Evolutionary conservation across 495 filamentous ascomycete species (phyloP).

Genomic region (Cercophora samala): DNA sequence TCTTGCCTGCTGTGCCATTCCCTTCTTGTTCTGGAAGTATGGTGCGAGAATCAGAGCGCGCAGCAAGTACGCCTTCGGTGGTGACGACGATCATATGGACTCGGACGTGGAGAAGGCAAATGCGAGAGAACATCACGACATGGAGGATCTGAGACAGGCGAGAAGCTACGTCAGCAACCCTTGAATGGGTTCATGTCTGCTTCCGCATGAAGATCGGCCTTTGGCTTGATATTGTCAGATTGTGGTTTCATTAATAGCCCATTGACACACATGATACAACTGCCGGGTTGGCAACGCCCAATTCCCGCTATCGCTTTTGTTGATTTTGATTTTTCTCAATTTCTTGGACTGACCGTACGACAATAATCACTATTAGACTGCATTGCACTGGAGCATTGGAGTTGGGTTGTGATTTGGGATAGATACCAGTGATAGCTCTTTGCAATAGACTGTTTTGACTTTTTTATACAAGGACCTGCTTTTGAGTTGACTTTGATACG

Average conservation of each 20-base stretch:
- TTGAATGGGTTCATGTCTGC: constrained; percentile 23
- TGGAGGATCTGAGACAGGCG: constrained; percentile 38
- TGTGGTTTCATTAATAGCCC: too few relatives aligned
- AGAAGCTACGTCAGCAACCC: constrained; percentile 45
- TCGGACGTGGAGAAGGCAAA: constrained; percentile 26
- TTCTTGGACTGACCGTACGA: neutral
- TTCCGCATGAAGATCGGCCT: too few relatives aligned
- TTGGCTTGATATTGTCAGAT: too few relatives aligned
- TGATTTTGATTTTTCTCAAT: neutral
- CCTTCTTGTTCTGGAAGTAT: constrained; percentile 71
- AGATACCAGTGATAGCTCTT: neutral
- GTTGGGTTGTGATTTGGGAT: neutral
- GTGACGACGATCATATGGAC: constrained; percentile 33
- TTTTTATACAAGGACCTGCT: neutral
- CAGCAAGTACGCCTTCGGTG: constrained; percentile 64
- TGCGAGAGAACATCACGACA: constrained; percentile 26
- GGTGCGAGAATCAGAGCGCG: constrained; percentile 63
- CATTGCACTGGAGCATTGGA: neutral
- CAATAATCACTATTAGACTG: neutral
- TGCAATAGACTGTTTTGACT: neutral
- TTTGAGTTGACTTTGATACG: neutral
- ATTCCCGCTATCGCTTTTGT: neutral
- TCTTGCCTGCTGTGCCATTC: constrained; percentile 70
- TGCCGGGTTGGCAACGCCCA: neutral
- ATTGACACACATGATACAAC: neutral